Evolutionary conservation across 768 basidiomycete species (phyloP).

Genomic region (Xerocomellus chrysenteron): DNA sequence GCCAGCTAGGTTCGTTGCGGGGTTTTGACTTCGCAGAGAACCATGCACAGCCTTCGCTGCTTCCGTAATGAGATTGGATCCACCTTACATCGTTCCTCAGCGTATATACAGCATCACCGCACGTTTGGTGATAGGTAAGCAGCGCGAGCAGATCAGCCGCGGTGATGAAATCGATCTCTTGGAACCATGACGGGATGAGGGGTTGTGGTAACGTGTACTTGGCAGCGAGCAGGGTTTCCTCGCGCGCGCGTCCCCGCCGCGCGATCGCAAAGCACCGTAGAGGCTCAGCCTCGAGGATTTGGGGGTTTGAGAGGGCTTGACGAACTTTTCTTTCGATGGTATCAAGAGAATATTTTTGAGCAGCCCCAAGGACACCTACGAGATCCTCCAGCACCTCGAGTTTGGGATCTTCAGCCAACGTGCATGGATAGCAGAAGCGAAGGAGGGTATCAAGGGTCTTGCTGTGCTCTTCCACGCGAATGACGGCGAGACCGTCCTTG

Average conservation of each 20-base stretch:
- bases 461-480: slow-evolving; percentile 18
- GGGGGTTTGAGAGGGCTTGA: slow-evolving; percentile 20
- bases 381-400: slow-evolving; percentile 11
- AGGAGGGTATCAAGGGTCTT: slow-evolving; percentile 26
- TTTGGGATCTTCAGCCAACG: slow-evolving; percentile 17
- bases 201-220: slow-evolving; percentile 27
- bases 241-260: slow-evolving; percentile 18
- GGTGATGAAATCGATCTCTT: slow-evolving; percentile 29
- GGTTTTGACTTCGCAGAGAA: neutral
- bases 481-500: slow-evolving; percentile 21
- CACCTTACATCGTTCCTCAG: slow-evolving; percentile 6
- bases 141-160: slow-evolving; percentile 27
- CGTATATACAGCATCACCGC: slow-evolving; percentile 7
- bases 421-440: slow-evolving; percentile 30
- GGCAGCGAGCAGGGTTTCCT: slow-evolving; percentile 30
- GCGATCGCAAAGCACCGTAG: slow-evolving; percentile 35
- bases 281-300: slow-evolving; percentile 19
- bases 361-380: slow-evolving; percentile 10
- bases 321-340: slow-evolving; percentile 16
- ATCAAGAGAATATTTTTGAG: slow-evolving; percentile 17
- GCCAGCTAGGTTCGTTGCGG: too few species aligned
- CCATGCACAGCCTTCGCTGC: neutral
- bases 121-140: slow-evolving; percentile 20
- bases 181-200: slow-evolving; percentile 18
- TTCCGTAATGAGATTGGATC: slow-evolving; percentile 14